A percentile compares a stretch with the other conserved stretches of the same genome.
These are phyloP conservation scores for Ogataea pilisensis DNA, from an alignment of 805 yeast species.

Conservation along the genomic window DNA sequence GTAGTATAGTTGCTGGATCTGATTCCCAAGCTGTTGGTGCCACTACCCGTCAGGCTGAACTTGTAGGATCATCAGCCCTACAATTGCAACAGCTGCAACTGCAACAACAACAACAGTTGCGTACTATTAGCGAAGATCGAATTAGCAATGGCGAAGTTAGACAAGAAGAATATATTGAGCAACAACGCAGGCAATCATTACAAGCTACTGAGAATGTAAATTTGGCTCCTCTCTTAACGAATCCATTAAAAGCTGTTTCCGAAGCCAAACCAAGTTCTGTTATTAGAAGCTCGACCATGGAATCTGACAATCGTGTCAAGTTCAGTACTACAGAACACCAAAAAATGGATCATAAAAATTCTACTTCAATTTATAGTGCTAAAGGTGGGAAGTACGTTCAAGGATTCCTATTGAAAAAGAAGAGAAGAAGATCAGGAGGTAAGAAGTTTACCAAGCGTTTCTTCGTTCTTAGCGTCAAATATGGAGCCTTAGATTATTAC, in stretches of 20 bases:
- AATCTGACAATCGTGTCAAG: slow-evolving; percentile 16
- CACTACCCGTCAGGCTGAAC: background rate
- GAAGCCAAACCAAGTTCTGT: background rate
- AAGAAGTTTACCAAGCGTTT: slow-evolving; percentile 87
- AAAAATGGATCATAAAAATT: slow-evolving; percentile 17
- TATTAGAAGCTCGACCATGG: background rate
- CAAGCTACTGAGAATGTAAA: too few species aligned
- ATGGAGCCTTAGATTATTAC: slow-evolving; percentile 81
- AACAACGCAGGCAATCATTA: too few species aligned
- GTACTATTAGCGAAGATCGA: slow-evolving; percentile 7
- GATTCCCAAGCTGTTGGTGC: too few species aligned
- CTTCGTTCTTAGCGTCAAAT: slow-evolving; percentile 76
- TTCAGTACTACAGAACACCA: slow-evolving; percentile 25
- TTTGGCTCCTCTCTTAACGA: too few species aligned
- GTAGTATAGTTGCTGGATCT: too few species aligned
- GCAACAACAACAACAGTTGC: slow-evolving; percentile 1
- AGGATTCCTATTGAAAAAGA: slow-evolving; percentile 68
- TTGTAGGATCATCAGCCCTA: too few species aligned
- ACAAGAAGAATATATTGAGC: too few species aligned
- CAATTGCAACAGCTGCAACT: too few species aligned
- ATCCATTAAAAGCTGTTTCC: too few species aligned
- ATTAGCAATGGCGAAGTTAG: too few species aligned
- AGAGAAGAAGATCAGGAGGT: slow-evolving; percentile 70
- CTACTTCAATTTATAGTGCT: slow-evolving; percentile 33
- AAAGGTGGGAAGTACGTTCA: slow-evolving; percentile 70